Conservation (phyloP, 495 filamentous ascomycete species). For the Neurospora tetraspora region DNA sequence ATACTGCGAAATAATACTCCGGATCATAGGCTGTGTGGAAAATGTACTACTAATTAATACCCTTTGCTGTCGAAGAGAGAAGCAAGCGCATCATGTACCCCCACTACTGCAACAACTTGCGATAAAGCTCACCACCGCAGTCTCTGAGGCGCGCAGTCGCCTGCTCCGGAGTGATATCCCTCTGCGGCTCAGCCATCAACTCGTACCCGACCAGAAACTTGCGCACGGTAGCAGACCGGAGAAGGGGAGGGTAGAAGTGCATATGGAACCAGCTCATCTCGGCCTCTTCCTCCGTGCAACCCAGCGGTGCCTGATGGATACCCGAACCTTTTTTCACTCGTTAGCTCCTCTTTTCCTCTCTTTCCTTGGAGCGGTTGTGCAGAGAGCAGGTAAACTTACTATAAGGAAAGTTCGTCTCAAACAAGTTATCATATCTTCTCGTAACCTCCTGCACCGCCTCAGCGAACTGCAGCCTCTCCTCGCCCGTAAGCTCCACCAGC, state of each 20-base stretch:
- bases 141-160: constrained; percentile 68
- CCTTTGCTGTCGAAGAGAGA: background rate
- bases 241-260: constrained; percentile 91
- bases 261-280: constrained; percentile 86
- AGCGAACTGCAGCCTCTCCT: constrained; percentile 62
- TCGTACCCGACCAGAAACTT: constrained; percentile 97
- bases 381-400: constrained; percentile 36
- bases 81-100: background rate
- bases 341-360: background rate
- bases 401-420: constrained; percentile 94
- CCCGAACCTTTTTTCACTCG: constrained; percentile 45
- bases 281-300: constrained; percentile 73
- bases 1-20: background rate
- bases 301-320: constrained; percentile 87
- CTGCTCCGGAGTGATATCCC: constrained; percentile 96
- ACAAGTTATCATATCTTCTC: constrained; percentile 89
- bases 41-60: constrained; percentile 5
- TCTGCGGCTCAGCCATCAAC: constrained; percentile 90
- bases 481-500: constrained; percentile 64
- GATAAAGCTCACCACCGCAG: constrained; percentile 73
- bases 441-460: constrained; percentile 80
- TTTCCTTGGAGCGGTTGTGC: background rate
- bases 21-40: background rate
- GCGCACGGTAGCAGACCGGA: constrained; percentile 84
- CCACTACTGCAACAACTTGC: constrained; percentile 49